Base-by-base conservation (phyloP, 2,329 filamentous ascomycete genomes). In the Helicocarpus griseus region DNA sequence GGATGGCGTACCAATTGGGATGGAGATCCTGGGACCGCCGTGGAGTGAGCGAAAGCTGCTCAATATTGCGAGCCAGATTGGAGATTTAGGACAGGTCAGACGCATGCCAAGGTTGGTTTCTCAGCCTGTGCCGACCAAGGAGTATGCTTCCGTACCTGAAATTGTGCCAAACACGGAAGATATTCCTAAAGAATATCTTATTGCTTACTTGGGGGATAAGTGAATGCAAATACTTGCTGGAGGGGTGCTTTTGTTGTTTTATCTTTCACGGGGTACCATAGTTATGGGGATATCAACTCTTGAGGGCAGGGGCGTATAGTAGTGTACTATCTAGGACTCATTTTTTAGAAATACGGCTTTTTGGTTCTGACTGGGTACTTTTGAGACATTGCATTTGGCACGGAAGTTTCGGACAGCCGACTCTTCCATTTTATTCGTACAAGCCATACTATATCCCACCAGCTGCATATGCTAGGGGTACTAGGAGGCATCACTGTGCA, bases 1-100 rank as follows among this genome's bases (percentile, higher is more conserved):
- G 0, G 60, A 74, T 29, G 81, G 81, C 1, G 73, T 85, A 4
- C 82, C 82, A 0, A 74, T 85, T 36, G 82, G 82, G 0, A 77
- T 85, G 73, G 82, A 85, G 66, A 76, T 85, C 21, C 60, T 85
- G 52, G 80, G 82, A 0, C 58, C 69, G 53, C 74, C 74, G 4
- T 83, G 77, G 72, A 71, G 64, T 2, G 82, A 85, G 57, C 68
- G 68, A 36, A 73, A 71, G 57, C 61, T 83, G 54, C 61, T 83
- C 44, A 69, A 70, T 40, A 72, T 82, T 31, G 80, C 77, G n/a
- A 74, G 70, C 52, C 63, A 67, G 43, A 68, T 82, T 24, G 75
- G 79, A 58, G 61, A 66, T 41, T 57, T 78, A 43, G 48, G 45
- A 28, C 69, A 73, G 53, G 64, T 74, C 21, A 72, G 78, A 53